These are phyloP conservation scores for Centaurea solstitialis DNA, from an alignment of 129 eudicot genomes.

Conservation along the genomic window DNA sequence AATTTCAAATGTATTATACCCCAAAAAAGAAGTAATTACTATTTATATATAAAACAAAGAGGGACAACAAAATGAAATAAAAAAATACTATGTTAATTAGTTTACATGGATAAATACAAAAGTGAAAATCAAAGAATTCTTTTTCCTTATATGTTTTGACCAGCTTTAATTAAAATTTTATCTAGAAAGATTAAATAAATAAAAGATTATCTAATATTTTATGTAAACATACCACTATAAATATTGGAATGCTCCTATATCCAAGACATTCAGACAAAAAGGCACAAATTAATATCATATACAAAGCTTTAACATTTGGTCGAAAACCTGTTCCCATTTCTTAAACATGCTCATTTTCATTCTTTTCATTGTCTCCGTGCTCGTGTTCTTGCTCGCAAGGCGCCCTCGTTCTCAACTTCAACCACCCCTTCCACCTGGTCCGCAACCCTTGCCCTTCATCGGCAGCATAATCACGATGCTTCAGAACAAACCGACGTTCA, in stretches of 20 bases:
- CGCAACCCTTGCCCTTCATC: background rate
- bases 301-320: background rate
- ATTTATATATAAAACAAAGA: no score
- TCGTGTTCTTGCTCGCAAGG: background rate
- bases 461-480: background rate
- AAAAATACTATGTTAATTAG: no score
- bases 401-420: background rate
- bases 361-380: background rate
- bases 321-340: background rate
- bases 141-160: background rate
- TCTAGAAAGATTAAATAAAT: no score
- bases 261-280: background rate
- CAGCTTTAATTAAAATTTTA: no score
- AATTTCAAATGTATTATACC: no score
- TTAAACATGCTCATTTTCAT: background rate
- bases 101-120: no score
- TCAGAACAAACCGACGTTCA: background rate
- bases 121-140: no score
- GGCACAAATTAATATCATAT: background rate
- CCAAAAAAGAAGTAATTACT: no score
- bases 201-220: background rate
- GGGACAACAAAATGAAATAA: no score
- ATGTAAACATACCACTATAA: background rate
- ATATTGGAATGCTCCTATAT: background rate
- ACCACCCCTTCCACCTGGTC: slow-evolving; percentile 6